Conservation (phyloP, 805 yeast genomes). For the Yamadazyma sp. region DNA sequence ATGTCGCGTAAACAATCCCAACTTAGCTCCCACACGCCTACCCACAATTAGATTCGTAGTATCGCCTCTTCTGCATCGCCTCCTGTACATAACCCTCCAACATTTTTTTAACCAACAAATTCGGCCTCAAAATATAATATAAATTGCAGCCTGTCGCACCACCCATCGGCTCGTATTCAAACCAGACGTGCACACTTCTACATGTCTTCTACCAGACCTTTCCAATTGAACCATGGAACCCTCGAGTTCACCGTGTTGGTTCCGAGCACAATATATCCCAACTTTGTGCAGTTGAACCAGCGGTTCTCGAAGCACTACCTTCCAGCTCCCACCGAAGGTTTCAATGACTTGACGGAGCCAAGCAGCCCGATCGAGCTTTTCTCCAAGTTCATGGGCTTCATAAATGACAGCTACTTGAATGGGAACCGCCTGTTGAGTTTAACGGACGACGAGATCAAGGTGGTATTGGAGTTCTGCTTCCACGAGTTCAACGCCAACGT, state of each 20-base stretch:
- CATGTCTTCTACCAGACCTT: constrained; percentile 44
- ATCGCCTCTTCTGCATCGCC: background rate
- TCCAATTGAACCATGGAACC: constrained; percentile 79
- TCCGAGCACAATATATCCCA: constrained; percentile 76
- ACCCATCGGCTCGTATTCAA: too few relatives aligned
- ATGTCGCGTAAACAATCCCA: too few relatives aligned
- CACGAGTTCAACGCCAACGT: constrained; percentile 84
- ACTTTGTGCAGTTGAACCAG: constrained; percentile 83
- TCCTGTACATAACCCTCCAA: constrained; percentile 7
- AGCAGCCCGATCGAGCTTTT: constrained; percentile 81
- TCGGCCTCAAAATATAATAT: constrained; percentile 1
- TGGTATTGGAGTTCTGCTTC: constrained; percentile 67
- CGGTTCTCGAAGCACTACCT: constrained; percentile 70
- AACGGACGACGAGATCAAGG: constrained; percentile 59
- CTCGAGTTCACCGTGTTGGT: constrained; percentile 87
- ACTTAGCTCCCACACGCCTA: too few relatives aligned
- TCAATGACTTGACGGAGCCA: constrained; percentile 86
- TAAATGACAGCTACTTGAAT: constrained; percentile 19
- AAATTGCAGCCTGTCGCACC: background rate
- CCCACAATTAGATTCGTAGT: too few relatives aligned
- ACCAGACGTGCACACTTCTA: background rate
- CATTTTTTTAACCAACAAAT: constrained; percentile 6
- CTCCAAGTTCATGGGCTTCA: constrained; percentile 78
- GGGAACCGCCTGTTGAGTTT: constrained; percentile 21
- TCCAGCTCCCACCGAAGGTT: constrained; percentile 79